Evolutionary conservation across 441 rosid genomes (phyloP), one percentile per base, ranked within the genome.

Genomic region (Jatropha podagrica): DNA sequence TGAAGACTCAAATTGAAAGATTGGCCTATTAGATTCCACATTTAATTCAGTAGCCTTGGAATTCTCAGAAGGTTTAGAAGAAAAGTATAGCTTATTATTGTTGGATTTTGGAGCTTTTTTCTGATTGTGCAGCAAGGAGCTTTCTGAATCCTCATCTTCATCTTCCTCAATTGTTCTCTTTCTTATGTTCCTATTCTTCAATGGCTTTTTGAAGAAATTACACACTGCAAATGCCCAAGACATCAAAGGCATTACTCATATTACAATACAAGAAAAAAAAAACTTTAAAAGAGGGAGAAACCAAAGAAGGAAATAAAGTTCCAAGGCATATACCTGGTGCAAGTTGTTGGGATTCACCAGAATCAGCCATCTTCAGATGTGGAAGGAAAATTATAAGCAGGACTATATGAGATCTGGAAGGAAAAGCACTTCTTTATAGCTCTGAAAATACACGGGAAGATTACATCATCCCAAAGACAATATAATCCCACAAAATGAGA

Each of bases 1-100:
- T 4, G 95, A 92, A 71, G 98, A 94, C 64, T 91, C 94, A 7
- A 85, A 94, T 63, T 91, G 92, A 78, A 94, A 94, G 49, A 88
- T 67, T 20, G 85, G n/a, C 46, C 76, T 74, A 17, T 80, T 72
- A 65, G 83, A 58, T 76, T 82, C 91, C 0, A 65, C 70, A 65
- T 77, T 83, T 2, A 84, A 68, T 62, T 82, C 86, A 0, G 85
- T 32, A 0, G 86, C 40, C 40, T 48, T 8, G 12, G 83, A 41
- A 71, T 71, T 83, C 78, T 85, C 88, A 42, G 93, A 85, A 38
- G 92, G 80, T 65, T 90, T 94, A 63, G 91, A 87, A 0, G 97
- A 87, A 65, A 94, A 94, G 60, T n/a, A 92, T 1, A 94, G 76
- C 88, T 92, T 94, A 69, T 92, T 94, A 69, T 79, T 80, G 40